Evolutionary conservation across 2,329 filamentous ascomycete genomes (phyloP), one percentile per base, ranked within the genome.

Genomic region (Colletotrichum salicis): DNA sequence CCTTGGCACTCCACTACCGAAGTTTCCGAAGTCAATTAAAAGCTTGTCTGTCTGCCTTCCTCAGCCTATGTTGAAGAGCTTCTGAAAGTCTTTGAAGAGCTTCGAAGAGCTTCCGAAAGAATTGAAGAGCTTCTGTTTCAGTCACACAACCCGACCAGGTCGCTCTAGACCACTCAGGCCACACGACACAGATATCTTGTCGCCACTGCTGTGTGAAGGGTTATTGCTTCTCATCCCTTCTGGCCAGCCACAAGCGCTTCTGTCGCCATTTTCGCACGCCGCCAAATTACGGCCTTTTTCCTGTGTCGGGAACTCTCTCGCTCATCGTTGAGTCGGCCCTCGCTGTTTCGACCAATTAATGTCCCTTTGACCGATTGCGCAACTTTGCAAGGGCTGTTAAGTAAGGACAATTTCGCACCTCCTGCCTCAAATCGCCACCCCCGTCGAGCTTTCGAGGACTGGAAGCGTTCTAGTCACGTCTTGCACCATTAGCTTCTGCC

Each of bases 1-100:
- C 33, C 70, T 72, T 72, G 70, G 70, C 67, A 57, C 61, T 67
- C 70, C 69, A 71, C 69, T 69, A 19, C 45, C 48, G 59, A 69
- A 71, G 59, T 55, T 35, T 71, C 69, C 64, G 69, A 54, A 56
- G 52, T 71, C 65, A 56, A 60, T 69, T 64, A 71, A 69, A 69
- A 71, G 58, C 69, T 55, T 35, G 59, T 54, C 37, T 33, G n/a
- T 41, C 65, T 12, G 33, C 54, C 52, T 41, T 55, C 35, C 54
- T 35, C 27, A 12, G 24, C 15, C 52, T 48, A 19, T 13, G 11
- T 48, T 60, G n/a, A 66, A 70, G 61, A 66, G 45, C 33, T 59
- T 48, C n/a, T 29, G 55, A 69, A 15, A 60, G 55, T 33, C 56
- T 62, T 37, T 29, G 13, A 62, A 62, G 64, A 67, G 57, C 57